Conservation (phyloP, 805 yeast species). For the Millerozyma miso region DNA sequence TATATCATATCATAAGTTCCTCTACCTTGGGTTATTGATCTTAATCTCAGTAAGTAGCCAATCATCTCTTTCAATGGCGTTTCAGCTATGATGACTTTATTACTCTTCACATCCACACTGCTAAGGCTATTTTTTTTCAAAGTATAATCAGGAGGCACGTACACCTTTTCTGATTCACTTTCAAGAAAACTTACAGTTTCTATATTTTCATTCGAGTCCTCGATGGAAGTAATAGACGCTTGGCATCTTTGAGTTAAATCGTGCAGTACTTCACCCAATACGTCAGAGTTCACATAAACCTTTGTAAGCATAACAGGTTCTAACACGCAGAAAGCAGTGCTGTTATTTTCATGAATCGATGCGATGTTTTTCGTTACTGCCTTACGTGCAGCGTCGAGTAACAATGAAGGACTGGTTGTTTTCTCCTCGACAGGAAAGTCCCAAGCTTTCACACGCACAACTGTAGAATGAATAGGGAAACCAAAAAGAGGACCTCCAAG, state of each 20-base stretch:
- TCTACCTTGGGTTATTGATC: conserved; percentile 87
- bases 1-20: conserved; percentile 80
- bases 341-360: conserved; percentile 12
- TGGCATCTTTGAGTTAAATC: conserved; percentile 77
- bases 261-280: conserved; percentile 77
- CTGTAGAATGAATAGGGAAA: conserved; percentile 56
- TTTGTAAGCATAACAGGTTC: conserved; percentile 86
- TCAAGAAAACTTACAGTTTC: conserved; percentile 45
- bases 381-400: conserved; percentile 43
- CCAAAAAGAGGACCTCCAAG: conserved; percentile 62
- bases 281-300: conserved; percentile 63
- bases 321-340: conserved; percentile 47
- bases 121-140: conserved; percentile 23
- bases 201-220: conserved; percentile 49
- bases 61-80: conserved; percentile 89
- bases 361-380: conserved; percentile 23
- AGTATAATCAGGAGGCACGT: conserved; percentile 76
- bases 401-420: conserved; percentile 30
- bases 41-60: conserved; percentile 72
- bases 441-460: conserved; percentile 51
- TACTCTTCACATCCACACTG: conserved; percentile 22
- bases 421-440: conserved; percentile 49
- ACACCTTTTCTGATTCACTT: conserved; percentile 57
- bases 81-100: conserved; percentile 64
- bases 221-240: conserved; percentile 69